A percentile compares a stretch with the other conserved stretches of the same genome.
Conservation (phyloP, 2,329 filamentous ascomycete genomes). For the Fusarium compactum region DNA sequence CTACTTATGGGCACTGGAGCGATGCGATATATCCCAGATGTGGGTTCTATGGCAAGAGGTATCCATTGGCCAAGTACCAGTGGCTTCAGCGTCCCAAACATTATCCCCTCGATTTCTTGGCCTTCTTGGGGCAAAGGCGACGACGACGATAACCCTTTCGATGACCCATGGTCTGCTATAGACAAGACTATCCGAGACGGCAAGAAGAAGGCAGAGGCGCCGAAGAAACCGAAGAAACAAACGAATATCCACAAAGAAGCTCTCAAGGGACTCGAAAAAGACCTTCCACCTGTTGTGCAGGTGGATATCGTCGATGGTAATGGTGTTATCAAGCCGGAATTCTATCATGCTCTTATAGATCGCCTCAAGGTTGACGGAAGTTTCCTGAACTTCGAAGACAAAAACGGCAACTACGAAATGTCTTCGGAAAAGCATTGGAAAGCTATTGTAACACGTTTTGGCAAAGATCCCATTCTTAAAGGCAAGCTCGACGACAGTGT, state of each 20-base stretch:
- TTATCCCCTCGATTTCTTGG: conserved; percentile 48
- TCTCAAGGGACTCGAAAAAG: conserved; percentile 58
- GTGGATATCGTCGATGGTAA: conserved; percentile 66
- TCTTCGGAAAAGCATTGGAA: conserved; percentile 62
- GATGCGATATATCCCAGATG: conserved; percentile 2
- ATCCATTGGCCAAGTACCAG: conserved; percentile 30
- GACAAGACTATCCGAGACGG: conserved; percentile 36
- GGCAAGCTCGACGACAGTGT: conserved; percentile 46
- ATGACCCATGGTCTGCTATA: conserved; percentile 26
- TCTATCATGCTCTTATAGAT: conserved; percentile 73
- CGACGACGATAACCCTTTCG: conserved; percentile 17
- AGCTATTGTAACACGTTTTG: conserved; percentile 58
- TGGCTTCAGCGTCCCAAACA: conserved; percentile 38
- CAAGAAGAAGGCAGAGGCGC: conserved; percentile 48
- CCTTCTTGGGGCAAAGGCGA: conserved; percentile 36
- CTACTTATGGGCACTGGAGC: neutral
- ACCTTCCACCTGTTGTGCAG: conserved; percentile 69
- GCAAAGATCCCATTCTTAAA: conserved; percentile 50
- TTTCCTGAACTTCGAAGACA: conserved; percentile 61
- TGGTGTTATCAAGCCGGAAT: conserved; percentile 67
- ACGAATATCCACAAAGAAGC: conserved; percentile 53
- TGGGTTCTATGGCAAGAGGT: conserved; percentile 6
- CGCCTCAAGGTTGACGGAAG: conserved; percentile 63
- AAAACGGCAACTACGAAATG: conserved; percentile 53
- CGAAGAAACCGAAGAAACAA: conserved; percentile 43